Base-by-base conservation (phyloP, 1,284 basidiomycete genomes). In the Ceratobasidium papillatum region DNA sequence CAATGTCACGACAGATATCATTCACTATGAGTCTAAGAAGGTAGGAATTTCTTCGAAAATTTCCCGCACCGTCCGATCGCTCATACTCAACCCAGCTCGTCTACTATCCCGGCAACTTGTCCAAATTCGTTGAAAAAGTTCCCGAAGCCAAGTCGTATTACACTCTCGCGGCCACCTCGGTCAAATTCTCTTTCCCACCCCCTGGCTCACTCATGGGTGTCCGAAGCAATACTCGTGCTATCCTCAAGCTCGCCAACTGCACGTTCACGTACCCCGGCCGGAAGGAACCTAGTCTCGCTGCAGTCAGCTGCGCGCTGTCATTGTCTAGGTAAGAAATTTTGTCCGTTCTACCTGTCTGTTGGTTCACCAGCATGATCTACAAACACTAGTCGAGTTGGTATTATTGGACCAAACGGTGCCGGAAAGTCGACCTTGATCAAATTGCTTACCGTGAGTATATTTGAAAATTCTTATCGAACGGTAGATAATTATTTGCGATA, bases 351-450 rank as follows among this genome's bases (percentile, higher is more conserved):
- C 9, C 45, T 19, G 3, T 3, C 19, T 17, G 45, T n/a, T 17
- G 19, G 32, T 38, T 64, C 30, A 52, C 63, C 7, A 47, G 30
- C 27, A 22, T 45, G 12, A 22, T 19, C 25, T 41, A 43, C 62
- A 19, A 41, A 11, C 58, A 38, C 32, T 77, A 92, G 93, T 81
- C 93, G 94, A 80, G 94, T 96, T 75, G 95, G 95, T 76, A 92
- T 96, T 74, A 84, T 94, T 74, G 94, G 94, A n/a, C 94, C 94
- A 30, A 96, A 96, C 83, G 94, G 95, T 80, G 95, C 95, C 76
- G 95, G 95, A 73, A 97, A 96, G 83, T 96, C 94, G 69, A 99
- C 97, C n/a, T 86, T 99, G 78, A 94, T 99, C 87, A 99, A 99
- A 85, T 87, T 98, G 64, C 84, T 99, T 79, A 99, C 97, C 41